Base-by-base conservation (phyloP, 2,329 filamentous ascomycete genomes). In the Diaporthe capsici region DNA sequence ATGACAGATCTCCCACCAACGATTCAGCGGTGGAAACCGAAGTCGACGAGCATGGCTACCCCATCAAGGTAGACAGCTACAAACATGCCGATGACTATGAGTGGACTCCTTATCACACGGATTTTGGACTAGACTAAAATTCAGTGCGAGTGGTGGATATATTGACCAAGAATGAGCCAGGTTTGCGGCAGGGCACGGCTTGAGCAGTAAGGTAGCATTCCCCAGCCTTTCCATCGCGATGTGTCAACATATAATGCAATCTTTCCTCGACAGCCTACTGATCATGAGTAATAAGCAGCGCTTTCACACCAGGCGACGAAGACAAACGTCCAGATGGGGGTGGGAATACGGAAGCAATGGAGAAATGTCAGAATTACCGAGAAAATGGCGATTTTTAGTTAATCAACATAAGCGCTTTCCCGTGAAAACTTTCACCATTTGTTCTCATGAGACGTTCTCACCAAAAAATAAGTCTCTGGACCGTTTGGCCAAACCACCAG, bases 31-130 rank as follows among this genome's bases (percentile, higher is more conserved):
- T 22, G 31, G 22, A 22, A 42, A 42, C 4, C 34, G 34, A 61
- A 61, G 22, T 42, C 13, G 34, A 61, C 34, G 22, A 42, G 34
- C 34, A 1, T 31, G 39, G 37, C 58, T 63, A 7, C 22, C 13
- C 25, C n/a, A 63, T 63, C 1, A 44, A 17, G 37, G 39, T 10
- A 28, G 58, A 63, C 37, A 44, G 4, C 58, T 63, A 63, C 37
- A 6, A 42, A 44, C 58, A 63, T 63, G n/a, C 17, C 13, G 58
- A 63, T 44, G 58, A 63, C 12, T 63, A 63, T 39, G 39, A 63
- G 58, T 63, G 60, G 60, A 13, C 5, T 28, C 12, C 22, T 28
- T 10, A n/a, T 28, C 37, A 61, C 31, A n/a, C 34, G 15, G 5
- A 7, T 9, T 15, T 28, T 7, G 20, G 12, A 63, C 37, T 15